Percentiles rank a stretch among this genome's conserved stretches.
These are phyloP conservation scores for Shiraia bambusicola DNA, from an alignment of 2,329 filamentous ascomycete species.

Conservation along the genomic window DNA sequence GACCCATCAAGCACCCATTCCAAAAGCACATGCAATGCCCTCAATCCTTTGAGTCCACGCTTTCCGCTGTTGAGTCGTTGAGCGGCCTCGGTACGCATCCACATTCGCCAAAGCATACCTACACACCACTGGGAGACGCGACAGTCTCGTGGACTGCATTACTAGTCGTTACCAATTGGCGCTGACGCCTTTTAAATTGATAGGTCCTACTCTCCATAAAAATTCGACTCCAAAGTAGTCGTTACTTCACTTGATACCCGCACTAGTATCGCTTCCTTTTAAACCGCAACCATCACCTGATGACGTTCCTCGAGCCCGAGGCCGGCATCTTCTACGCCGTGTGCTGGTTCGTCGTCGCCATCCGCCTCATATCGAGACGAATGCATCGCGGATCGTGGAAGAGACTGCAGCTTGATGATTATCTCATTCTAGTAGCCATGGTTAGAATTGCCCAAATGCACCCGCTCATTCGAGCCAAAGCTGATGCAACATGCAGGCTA, in stretches of 20 bases:
- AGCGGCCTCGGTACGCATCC: conserved; percentile 4
- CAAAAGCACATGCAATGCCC: background rate
- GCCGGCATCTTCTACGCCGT: conserved; percentile 36
- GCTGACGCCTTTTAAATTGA: conserved; percentile 1
- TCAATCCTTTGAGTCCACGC: no score
- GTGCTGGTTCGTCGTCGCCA: conserved; percentile 38
- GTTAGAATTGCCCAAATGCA: conserved; percentile 15
- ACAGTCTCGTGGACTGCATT: conserved; percentile 7
- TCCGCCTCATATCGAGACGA: conserved; percentile 32
- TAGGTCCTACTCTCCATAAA: conserved; percentile 2
- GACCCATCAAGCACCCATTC: background rate
- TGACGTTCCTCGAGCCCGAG: conserved; percentile 38
- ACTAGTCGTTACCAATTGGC: background rate
- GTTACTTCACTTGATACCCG: conserved; percentile 2
- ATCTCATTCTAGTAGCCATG: conserved; percentile 39
- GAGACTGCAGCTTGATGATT: conserved; percentile 39
- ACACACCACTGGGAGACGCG: conserved; percentile 5
- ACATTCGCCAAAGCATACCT: conserved; percentile 2
- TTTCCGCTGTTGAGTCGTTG: background rate
- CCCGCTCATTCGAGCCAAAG: background rate
- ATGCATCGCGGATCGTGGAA: conserved; percentile 37
- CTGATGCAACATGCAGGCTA: conserved; percentile 21
- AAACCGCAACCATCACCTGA: conserved; percentile 9
- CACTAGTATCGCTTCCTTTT: conserved; percentile 3
- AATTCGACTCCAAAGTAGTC: conserved; percentile 1